A percentile compares a stretch with the other conserved stretches of the same genome.
Evolutionary conservation across 1,284 basidiomycete genomes (phyloP).

Genomic region (Pseudozyma sp.): DNA sequence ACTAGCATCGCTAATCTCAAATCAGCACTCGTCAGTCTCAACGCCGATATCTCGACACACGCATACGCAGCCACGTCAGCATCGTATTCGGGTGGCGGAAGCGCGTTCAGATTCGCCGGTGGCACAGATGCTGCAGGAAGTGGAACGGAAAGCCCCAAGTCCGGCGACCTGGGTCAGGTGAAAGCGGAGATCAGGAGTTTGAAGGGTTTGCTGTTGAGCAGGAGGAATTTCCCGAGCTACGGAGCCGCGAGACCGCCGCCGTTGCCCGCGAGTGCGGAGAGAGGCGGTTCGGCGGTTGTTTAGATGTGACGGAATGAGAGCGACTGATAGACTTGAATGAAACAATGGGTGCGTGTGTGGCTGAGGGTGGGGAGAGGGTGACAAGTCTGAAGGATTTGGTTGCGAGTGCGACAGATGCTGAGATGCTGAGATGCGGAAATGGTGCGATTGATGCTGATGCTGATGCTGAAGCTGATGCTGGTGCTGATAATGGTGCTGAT

Average conservation of each 20-base stretch:
- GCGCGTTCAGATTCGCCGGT: slow-evolving; percentile 21
- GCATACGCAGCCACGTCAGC: slow-evolving; percentile 24
- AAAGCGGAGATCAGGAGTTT: slow-evolving; percentile 65
- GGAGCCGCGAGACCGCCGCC: slow-evolving; percentile 29
- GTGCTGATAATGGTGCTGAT: too few relatives aligned
- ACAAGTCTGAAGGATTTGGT: background rate
- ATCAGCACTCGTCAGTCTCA: slow-evolving; percentile 31
- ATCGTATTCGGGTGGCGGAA: slow-evolving; percentile 5
- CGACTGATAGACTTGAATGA: too few relatives aligned
- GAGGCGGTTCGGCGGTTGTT: slow-evolving; percentile 31
- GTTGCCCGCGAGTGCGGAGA: slow-evolving; percentile 20
- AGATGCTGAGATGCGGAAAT: background rate
- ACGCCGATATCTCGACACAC: slow-evolving; percentile 47
- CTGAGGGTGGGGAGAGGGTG: too few relatives aligned
- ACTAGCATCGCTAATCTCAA: slow-evolving; percentile 18
- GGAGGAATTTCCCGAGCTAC: slow-evolving; percentile 58
- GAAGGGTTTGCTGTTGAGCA: slow-evolving; percentile 63
- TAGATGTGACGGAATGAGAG: background rate
- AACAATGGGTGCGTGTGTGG: too few relatives aligned
- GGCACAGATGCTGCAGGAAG: slow-evolving; percentile 2
- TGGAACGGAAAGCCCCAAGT: slow-evolving; percentile 30
- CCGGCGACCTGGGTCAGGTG: slow-evolving; percentile 59
- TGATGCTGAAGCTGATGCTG: too few relatives aligned
- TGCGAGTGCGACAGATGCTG: background rate
- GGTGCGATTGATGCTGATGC: too few relatives aligned